Evolutionary conservation across 495 filamentous ascomycete genomes (phyloP).

Genomic region (Tuber umbilicatum): DNA sequence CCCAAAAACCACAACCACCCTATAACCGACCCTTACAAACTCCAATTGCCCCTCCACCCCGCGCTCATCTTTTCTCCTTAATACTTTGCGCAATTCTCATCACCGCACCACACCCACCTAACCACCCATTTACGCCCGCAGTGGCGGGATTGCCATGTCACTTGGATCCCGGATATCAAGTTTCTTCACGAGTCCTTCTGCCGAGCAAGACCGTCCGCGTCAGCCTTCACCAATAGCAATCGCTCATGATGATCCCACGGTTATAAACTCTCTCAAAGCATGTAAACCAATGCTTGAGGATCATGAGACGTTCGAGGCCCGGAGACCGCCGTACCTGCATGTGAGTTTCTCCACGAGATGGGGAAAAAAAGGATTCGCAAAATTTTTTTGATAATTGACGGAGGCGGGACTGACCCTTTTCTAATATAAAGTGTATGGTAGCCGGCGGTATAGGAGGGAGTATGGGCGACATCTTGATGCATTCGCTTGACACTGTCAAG

Average conservation of each 20-base stretch:
- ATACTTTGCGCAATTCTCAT: background rate
- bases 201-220: constrained; percentile 28
- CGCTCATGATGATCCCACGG: constrained; percentile 25
- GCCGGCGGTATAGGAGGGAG: constrained; percentile 86
- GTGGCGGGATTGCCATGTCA: constrained; percentile 48
- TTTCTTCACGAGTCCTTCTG: constrained; percentile 43
- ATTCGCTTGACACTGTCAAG: constrained; percentile 97
- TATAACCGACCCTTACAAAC: background rate
- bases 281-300: constrained; percentile 41
- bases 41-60: constrained; percentile 2
- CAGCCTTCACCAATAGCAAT: constrained; percentile 12
- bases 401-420: constrained; percentile 10
- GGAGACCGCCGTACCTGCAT: constrained; percentile 59
- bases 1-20: background rate
- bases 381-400: background rate
- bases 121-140: constrained; percentile 33
- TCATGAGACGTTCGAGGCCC: constrained; percentile 24
- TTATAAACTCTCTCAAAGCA: constrained; percentile 13
- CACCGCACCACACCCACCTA: background rate
- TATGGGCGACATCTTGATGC: constrained; percentile 96
- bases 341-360: constrained; percentile 46
- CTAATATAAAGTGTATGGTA: constrained; percentile 67
- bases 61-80: background rate
- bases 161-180: constrained; percentile 47
- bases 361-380: background rate